Base-by-base conservation (phyloP, 257 asterid species). In the Fraxinus americana region DNA sequence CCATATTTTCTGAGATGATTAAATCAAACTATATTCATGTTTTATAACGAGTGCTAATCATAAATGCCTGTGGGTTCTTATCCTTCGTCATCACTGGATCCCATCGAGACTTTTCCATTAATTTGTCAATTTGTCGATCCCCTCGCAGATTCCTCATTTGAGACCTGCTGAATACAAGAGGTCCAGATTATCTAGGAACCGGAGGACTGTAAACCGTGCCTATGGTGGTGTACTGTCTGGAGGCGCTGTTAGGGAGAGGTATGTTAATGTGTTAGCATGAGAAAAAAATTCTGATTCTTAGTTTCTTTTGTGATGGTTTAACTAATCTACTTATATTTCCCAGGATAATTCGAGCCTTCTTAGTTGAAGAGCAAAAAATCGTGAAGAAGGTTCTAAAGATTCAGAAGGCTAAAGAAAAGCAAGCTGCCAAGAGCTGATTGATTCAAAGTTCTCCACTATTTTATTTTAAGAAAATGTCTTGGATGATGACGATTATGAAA, bases 101-200 rank as follows among this genome's bases (percentile, higher is more conserved):
- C 13, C 4, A 2, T 21, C n/a, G 9, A 6, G 29, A 19, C 23
- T 57, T 52, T 52, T 57, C 66, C 66, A 17, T 57, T 43, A 19
- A 43, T 16, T 77, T 72, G 32, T 57, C 25, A 21, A 21, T 76
- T 75, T 82, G 36, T 77, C 41, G 41, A 4, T 57, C 23, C 52
- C 73, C 10, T 4, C 67, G 72, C 81, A 89, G 96, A 86, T 91
- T 89, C 94, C 96, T 77, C 94, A 91, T 73, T 73, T 91, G 85
- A 84, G 96, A 79, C 96, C 96, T 52, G 80, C 94, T 82, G 94
- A 91, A 73, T 91, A 89, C 89, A 91, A 89, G 89, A 91, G 94
- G 74, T 91, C 96, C 29, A 85, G 94, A 71, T 76, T 91, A 77
- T 57, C 96, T 34, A 86, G 94, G 81, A 91, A 89, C 75, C 86